Evolutionary conservation across 2,329 filamentous ascomycete genomes (phyloP).

Genomic region (Chaetomium sp.): DNA sequence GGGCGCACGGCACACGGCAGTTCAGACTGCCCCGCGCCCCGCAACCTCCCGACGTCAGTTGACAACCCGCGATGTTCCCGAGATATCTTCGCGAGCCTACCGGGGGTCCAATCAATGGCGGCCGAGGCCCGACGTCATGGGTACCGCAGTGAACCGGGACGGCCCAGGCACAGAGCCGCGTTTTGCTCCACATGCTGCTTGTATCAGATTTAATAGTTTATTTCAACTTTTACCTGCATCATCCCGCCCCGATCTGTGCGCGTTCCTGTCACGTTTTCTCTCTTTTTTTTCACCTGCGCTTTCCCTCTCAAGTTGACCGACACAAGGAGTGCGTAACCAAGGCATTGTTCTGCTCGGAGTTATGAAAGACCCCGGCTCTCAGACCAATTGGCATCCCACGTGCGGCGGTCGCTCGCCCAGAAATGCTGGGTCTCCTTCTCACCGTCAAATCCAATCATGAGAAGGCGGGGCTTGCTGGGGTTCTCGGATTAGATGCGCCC

Average conservation of each 20-base stretch:
- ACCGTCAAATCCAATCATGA: constrained; percentile 29
- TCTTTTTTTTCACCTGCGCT: constrained; percentile 9
- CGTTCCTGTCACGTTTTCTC: constrained; percentile 1
- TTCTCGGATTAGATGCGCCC: constrained; percentile 15
- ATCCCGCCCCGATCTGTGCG: constrained; percentile 21
- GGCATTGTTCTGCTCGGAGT: constrained; percentile 24
- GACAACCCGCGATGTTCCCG: constrained; percentile 26
- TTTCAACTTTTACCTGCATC: constrained; percentile 23
- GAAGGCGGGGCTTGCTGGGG: constrained; percentile 15
- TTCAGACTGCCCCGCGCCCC: constrained; percentile 11
- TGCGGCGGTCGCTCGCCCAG: constrained; percentile 30
- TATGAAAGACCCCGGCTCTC: constrained; percentile 12
- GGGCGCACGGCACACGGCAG: not conserved
- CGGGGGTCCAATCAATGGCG: constrained; percentile 32
- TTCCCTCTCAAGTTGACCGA: not conserved
- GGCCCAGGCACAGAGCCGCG: constrained; percentile 28
- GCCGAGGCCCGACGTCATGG: constrained; percentile 30
- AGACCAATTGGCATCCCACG: constrained; percentile 37
- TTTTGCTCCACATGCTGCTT: constrained; percentile 28
- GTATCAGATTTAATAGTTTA: constrained; percentile 32
- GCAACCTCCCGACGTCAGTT: not conserved
- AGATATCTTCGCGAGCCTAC: constrained; percentile 31
- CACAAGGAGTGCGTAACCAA: constrained; percentile 32
- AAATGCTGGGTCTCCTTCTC: constrained; percentile 20
- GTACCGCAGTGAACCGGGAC: constrained; percentile 14